Percentiles rank a stretch among this genome's conserved stretches.
phyloP scores from a whole-genome alignment of 2,329 filamentous ascomycete species.

The Cladophialophora chaetospira region DNA sequence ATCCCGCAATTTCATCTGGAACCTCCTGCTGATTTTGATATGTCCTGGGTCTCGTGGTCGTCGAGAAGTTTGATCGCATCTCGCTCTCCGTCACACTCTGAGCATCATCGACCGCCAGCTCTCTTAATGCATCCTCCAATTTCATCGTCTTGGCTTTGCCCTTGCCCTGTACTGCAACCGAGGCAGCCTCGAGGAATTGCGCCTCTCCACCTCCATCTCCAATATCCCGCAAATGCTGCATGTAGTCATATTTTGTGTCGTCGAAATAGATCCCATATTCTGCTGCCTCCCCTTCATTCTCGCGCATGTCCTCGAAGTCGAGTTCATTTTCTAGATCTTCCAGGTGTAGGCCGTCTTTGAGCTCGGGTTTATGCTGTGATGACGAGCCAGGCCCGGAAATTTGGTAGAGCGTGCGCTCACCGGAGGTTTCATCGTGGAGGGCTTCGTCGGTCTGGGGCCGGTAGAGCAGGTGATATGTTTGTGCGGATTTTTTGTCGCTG shows the following conservation, averaged over 20 bases:
- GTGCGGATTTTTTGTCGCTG: slow-evolving; percentile 86
- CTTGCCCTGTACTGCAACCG: slow-evolving; percentile 60
- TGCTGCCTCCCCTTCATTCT: slow-evolving; percentile 94
- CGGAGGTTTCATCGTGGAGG: slow-evolving; percentile 87
- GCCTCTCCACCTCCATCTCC: slow-evolving; percentile 68
- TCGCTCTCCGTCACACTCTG: slow-evolving; percentile 54
- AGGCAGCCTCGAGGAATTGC: slow-evolving; percentile 74
- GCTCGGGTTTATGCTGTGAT: slow-evolving; percentile 31
- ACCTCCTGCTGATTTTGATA: slow-evolving; percentile 94
- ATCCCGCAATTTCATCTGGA: slow-evolving; percentile 86
- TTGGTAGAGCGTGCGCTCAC: slow-evolving; percentile 86
- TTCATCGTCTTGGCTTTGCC: slow-evolving; percentile 73
- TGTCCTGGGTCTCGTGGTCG: slow-evolving; percentile 60
- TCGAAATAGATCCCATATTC: slow-evolving; percentile 93
- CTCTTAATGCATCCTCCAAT: slow-evolving; percentile 78
- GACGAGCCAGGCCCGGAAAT: slow-evolving; percentile 43
- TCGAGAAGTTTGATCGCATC: slow-evolving; percentile 61
- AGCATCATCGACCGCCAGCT: slow-evolving; percentile 53
- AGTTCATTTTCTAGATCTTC: slow-evolving; percentile 76
- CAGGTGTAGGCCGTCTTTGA: slow-evolving; percentile 60
- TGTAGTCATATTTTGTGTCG: slow-evolving; percentile 96
- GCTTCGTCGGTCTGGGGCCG: slow-evolving; percentile 96
- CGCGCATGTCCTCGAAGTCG: slow-evolving; percentile 67
- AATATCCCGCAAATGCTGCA: slow-evolving; percentile 97
- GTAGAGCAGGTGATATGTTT: slow-evolving; percentile 92